Evolutionary conservation across 192 early-diverging fungal species (phyloP).

Genomic region (Pilaira anomala): DNA sequence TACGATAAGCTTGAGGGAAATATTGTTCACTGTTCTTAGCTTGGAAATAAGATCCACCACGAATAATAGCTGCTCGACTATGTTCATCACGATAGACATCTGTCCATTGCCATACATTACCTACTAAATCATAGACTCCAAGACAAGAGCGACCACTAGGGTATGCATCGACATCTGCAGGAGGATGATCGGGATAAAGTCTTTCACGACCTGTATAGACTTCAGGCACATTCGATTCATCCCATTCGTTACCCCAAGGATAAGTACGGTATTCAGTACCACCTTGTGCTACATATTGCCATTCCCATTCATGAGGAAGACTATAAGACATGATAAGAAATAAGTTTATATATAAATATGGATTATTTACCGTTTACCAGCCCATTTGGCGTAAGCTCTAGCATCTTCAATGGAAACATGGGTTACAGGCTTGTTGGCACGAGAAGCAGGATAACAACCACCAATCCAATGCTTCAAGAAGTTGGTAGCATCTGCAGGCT

Average conservation of each 20-base stretch:
- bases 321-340: background rate
- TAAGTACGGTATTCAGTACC: conserved; percentile 17
- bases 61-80: conserved; percentile 18
- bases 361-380: conserved; percentile 16
- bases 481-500: conserved; percentile 24
- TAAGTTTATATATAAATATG: background rate
- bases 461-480: conserved; percentile 26
- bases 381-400: conserved; percentile 24
- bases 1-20: conserved; percentile 25
- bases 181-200: conserved; percentile 22
- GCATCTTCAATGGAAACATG: conserved; percentile 31
- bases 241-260: conserved; percentile 24
- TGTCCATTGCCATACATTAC: conserved; percentile 28
- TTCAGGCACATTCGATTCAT: conserved; percentile 9
- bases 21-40: conserved; percentile 11
- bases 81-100: conserved; percentile 25
- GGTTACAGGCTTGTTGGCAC: conserved; percentile 23
- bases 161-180: conserved; percentile 23
- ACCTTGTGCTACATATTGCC: conserved; percentile 29
- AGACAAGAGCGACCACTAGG: conserved; percentile 16
- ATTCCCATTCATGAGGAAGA: conserved; percentile 28
- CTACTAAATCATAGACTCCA: conserved; percentile 27
- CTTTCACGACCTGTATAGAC: conserved; percentile 23
- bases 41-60: conserved; percentile 24
- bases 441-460: conserved; percentile 11